Percentiles rank a stretch among this genome's conserved stretches.
phyloP scores from a whole-genome alignment of 169 alveolate genomes.

The Plasmodium gonderi region DNA sequence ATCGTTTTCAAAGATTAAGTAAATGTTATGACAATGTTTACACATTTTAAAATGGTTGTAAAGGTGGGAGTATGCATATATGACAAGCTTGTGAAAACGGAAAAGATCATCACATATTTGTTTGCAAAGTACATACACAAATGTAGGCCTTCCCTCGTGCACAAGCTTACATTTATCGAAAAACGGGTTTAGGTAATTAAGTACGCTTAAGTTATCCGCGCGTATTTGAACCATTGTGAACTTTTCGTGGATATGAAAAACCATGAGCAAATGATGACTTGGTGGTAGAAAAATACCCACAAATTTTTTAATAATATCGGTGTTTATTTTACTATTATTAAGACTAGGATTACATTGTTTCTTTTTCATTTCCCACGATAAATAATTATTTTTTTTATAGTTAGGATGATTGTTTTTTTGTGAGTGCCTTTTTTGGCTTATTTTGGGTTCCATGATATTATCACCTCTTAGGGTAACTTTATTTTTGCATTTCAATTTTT shows the following conservation, averaged over 20 bases:
- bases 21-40: neutral
- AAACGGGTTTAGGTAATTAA: conserved; percentile 50
- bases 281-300: conserved; percentile 68
- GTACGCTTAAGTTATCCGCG: conserved; percentile 45
- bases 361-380: neutral
- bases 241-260: conserved; percentile 34
- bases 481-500: neutral
- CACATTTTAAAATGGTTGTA: neutral
- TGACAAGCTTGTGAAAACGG: too few species aligned
- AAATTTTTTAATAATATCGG: conserved; percentile 11
- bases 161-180: conserved; percentile 46
- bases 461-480: neutral
- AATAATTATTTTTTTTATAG: neutral
- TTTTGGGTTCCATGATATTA: neutral
- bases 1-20: too few species aligned
- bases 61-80: too few species aligned
- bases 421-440: neutral
- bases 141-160: too few species aligned
- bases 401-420: neutral
- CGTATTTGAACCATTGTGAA: conserved; percentile 66
- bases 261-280: conserved; percentile 51
- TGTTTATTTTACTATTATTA: neutral
- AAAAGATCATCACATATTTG: too few species aligned
- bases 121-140: too few species aligned
- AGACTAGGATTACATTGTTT: neutral